phyloP scores from a whole-genome alignment of 2,329 filamentous ascomycete genomes.

The Rutstroemia sp. region DNA sequence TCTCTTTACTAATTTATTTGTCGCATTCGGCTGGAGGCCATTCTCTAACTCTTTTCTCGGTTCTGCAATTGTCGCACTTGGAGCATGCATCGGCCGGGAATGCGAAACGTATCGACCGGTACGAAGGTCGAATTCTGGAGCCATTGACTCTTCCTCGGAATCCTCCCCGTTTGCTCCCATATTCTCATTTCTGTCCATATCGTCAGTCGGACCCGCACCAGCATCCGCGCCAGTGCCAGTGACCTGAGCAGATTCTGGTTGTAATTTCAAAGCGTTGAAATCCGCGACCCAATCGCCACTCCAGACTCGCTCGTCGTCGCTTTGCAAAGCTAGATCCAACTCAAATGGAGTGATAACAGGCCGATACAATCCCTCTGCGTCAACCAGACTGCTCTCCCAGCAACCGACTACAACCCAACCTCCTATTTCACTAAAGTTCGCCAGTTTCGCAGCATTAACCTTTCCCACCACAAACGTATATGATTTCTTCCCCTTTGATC shows the following conservation, averaged over 20 bases:
- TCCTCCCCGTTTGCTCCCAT: constrained; percentile 20
- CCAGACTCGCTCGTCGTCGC: constrained; percentile 74
- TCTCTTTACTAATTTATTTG: constrained; percentile 54
- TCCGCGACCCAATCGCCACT: constrained; percentile 83
- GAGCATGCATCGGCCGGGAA: constrained; percentile 61
- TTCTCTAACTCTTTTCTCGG: constrained; percentile 19
- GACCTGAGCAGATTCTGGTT: neutral
- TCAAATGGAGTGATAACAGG: constrained; percentile 96
- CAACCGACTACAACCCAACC: constrained; percentile 97
- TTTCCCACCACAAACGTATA: constrained; percentile 97
- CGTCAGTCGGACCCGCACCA: constrained; percentile 24
- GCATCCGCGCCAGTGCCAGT: neutral
- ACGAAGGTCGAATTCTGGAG: constrained; percentile 86
- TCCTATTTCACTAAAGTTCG: constrained; percentile 91
- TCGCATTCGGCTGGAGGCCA: constrained; percentile 20
- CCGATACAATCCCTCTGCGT: constrained; percentile 80
- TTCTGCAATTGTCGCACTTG: neutral
- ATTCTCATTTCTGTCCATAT: constrained; percentile 10
- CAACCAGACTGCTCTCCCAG: constrained; percentile 92
- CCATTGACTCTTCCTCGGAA: constrained; percentile 62
- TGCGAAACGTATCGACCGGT: constrained; percentile 78
- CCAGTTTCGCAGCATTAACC: constrained; percentile 88
- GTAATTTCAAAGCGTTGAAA: constrained; percentile 54
- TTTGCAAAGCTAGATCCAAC: constrained; percentile 67
- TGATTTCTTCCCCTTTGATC: constrained; percentile 79